Percentiles rank a stretch among this genome's conserved stretches.
Evolutionary conservation across 768 basidiomycete genomes (phyloP).

Genomic region (Tylopilus rubrobrunneus): DNA sequence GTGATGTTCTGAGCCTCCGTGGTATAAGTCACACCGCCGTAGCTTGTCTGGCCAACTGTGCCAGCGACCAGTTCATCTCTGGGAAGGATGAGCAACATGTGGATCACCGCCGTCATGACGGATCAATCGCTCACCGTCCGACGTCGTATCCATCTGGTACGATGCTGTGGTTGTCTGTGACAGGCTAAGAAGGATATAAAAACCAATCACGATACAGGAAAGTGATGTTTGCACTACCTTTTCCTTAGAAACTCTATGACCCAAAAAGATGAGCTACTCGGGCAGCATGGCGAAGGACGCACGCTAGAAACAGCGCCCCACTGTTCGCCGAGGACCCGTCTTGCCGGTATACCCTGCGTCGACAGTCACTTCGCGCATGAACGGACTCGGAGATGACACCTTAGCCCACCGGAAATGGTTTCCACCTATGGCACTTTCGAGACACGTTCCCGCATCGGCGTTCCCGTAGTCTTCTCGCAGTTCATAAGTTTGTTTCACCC

Average conservation of each 20-base stretch:
- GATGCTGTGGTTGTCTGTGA: slow-evolving; percentile 37
- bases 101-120: not conserved
- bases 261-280: not conserved
- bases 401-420: slow-evolving; percentile 41
- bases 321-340: slow-evolving; percentile 49
- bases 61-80: slow-evolving; percentile 38
- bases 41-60: slow-evolving; percentile 38
- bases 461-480: slow-evolving; percentile 41
- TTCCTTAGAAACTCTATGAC: slow-evolving; percentile 44
- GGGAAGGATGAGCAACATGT: not conserved
- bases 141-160: slow-evolving; percentile 45
- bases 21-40: slow-evolving; percentile 44
- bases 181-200: slow-evolving; percentile 17
- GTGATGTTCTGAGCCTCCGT: slow-evolving; percentile 44
- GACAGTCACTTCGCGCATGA: not conserved
- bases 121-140: slow-evolving; percentile 32
- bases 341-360: slow-evolving; percentile 46
- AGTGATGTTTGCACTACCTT: slow-evolving; percentile 22
- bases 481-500: slow-evolving; percentile 40
- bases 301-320: slow-evolving; percentile 53
- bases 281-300: not conserved
- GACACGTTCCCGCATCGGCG: slow-evolving; percentile 36
- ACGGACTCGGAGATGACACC: not conserved
- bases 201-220: not conserved
- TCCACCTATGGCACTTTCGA: slow-evolving; percentile 42